Conservation (phyloP, 257 asterid genomes). For the Nicotiana noctiflora region DNA sequence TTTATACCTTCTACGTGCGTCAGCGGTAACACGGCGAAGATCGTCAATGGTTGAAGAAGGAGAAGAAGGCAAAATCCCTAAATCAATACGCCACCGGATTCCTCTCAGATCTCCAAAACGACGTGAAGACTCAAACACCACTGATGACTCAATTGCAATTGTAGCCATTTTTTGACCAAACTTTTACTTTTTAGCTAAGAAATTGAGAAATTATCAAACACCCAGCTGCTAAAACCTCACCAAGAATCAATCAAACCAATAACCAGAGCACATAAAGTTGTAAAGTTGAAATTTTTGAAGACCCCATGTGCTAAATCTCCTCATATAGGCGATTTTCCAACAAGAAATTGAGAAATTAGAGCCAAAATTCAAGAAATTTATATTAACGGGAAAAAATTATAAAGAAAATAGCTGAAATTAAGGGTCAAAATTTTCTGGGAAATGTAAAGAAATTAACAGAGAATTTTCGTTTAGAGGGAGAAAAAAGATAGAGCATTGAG, state of each 20-base stretch:
- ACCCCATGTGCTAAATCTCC: constrained; percentile 3
- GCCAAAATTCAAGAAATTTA: background rate
- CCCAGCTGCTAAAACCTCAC: background rate
- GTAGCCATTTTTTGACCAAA: background rate
- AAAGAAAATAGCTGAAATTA: background rate
- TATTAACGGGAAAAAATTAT: background rate
- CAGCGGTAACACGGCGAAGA: constrained; percentile 83
- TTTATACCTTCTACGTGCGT: constrained; percentile 82
- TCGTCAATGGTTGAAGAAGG: constrained; percentile 59
- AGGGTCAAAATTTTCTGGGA: background rate
- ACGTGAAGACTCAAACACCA: background rate
- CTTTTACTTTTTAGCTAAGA: background rate
- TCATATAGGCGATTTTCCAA: background rate
- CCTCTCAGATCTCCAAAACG: constrained; percentile 70
- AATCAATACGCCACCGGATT: constrained; percentile 84
- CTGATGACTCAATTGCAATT: constrained; percentile 4
- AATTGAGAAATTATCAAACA: background rate
- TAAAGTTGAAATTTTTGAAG: background rate
- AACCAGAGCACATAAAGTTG: background rate
- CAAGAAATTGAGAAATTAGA: constrained; percentile 1
- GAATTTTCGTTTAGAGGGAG: background rate
- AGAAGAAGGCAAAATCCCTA: constrained; percentile 84
- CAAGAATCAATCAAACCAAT: constrained; percentile 1
- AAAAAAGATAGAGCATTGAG: background rate
- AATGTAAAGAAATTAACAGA: background rate